phyloP scores from a whole-genome alignment of 2,329 filamentous ascomycete species.

The Trichoderma endophyticum region DNA sequence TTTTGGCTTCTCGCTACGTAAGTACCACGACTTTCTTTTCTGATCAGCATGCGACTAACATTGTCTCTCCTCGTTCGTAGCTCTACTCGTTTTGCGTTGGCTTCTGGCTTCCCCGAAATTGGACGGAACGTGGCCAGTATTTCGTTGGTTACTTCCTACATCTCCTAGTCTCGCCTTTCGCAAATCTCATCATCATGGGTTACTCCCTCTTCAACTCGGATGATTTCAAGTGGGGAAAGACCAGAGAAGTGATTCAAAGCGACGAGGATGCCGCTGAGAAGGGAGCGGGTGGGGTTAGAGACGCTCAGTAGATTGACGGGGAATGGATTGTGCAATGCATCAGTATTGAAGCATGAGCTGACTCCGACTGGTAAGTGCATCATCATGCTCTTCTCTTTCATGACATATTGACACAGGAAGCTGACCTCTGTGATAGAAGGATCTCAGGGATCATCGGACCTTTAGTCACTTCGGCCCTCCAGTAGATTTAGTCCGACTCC shows the following conservation, averaged over 20 bases:
- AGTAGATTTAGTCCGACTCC: not conserved
- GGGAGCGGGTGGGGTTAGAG: slow-evolving; percentile 26
- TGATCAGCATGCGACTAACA: not conserved
- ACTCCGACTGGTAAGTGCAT: not conserved
- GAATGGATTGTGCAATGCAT: not conserved
- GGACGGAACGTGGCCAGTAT: slow-evolving; percentile 37
- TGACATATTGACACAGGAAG: not conserved
- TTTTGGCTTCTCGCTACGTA: slow-evolving; percentile 40
- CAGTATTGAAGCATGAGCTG: not conserved
- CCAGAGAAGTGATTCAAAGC: slow-evolving; percentile 35
- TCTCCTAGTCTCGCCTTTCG: slow-evolving; percentile 38
- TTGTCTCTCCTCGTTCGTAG: slow-evolving; percentile 23
- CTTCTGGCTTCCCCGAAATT: slow-evolving; percentile 41
- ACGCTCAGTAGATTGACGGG: slow-evolving; percentile 20
- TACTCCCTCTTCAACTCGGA: slow-evolving; percentile 44
- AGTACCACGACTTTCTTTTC: slow-evolving; percentile 26
- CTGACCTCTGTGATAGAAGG: not conserved
- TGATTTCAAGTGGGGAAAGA: slow-evolving; percentile 48
- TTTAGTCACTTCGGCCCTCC: not conserved
- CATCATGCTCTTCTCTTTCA: not conserved
- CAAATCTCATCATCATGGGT: slow-evolving; percentile 42
- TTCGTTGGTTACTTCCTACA: slow-evolving; percentile 40
- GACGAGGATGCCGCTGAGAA: slow-evolving; percentile 29
- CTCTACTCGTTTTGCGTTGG: slow-evolving; percentile 42
- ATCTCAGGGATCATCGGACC: not conserved